Evolutionary conservation across 2,329 filamentous ascomycete species (phyloP).

Genomic region (Xylaria sp.): DNA sequence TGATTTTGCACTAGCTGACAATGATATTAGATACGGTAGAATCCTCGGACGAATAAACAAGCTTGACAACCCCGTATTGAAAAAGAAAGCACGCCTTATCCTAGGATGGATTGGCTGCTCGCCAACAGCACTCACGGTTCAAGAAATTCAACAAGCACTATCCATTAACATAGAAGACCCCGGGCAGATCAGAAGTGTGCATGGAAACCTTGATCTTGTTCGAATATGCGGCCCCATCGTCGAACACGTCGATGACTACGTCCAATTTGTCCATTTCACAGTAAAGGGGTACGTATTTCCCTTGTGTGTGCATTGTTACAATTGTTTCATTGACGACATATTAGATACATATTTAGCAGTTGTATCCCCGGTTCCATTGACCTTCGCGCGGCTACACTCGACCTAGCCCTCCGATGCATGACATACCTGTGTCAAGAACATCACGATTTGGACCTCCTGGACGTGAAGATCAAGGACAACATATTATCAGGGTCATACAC

Average conservation of each 20-base stretch:
- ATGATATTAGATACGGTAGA: not conserved
- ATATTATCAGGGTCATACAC: not conserved
- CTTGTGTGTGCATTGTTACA: not conserved
- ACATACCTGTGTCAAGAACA: slow-evolving; percentile 15
- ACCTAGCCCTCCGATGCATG: slow-evolving; percentile 14
- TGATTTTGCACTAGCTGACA: not conserved
- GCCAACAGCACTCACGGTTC: slow-evolving; percentile 35
- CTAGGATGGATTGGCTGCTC: slow-evolving; percentile 44
- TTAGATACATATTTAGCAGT: not conserved
- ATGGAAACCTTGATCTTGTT: slow-evolving; percentile 35
- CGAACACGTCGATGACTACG: slow-evolving; percentile 45
- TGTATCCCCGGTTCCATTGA: slow-evolving; percentile 22
- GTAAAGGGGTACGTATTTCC: slow-evolving; percentile 45
- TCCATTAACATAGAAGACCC: slow-evolving; percentile 7
- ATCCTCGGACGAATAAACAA: slow-evolving; percentile 22
- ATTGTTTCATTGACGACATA: not conserved
- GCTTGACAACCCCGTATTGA: not conserved
- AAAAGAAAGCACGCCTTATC: slow-evolving; percentile 33
- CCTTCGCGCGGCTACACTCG: slow-evolving; percentile 12
- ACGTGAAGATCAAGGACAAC: not conserved
- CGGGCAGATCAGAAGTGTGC: not conserved
- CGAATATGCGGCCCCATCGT: slow-evolving; percentile 49
- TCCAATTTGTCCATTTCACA: slow-evolving; percentile 52
- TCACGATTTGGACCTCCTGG: not conserved
- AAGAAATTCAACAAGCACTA: slow-evolving; percentile 40